These are phyloP conservation scores for Cubamyces sp. DNA, from an alignment of 768 basidiomycete genomes.

Conservation along the genomic window DNA sequence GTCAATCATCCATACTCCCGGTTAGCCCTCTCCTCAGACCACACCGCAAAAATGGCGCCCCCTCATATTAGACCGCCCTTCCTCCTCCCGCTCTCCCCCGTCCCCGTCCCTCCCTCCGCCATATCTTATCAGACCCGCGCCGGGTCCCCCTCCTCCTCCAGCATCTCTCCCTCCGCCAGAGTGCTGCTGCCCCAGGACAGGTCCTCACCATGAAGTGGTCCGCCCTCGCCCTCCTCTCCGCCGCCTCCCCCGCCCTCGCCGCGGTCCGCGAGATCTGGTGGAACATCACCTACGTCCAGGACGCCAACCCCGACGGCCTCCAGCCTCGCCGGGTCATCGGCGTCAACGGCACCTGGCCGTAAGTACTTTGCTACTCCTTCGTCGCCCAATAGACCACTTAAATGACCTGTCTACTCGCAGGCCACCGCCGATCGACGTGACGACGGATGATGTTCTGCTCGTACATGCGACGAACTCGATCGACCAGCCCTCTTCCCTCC, in stretches of 20 bases:
- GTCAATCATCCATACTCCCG: not conserved
- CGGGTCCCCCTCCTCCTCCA: constrained; percentile 14
- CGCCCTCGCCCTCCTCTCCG: constrained; percentile 35
- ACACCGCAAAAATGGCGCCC: constrained; percentile 16
- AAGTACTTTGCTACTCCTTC: constrained; percentile 41
- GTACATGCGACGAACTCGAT: constrained; percentile 79
- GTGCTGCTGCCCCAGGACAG: constrained; percentile 3
- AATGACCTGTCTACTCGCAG: constrained; percentile 41
- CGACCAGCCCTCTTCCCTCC: constrained; percentile 68
- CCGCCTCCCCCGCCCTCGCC: constrained; percentile 52
- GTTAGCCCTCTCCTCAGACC: constrained; percentile 4
- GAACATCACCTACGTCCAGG: constrained; percentile 85
- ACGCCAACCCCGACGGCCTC: constrained; percentile 85
- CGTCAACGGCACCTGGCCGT: constrained; percentile 95
- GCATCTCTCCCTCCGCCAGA: constrained; percentile 12
- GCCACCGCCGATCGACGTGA: constrained; percentile 80
- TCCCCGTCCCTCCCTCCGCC: constrained; percentile 16
- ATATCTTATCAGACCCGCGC: constrained; percentile 3
- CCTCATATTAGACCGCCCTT: constrained; percentile 16
- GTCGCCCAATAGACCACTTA: not conserved
- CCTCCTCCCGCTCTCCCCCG: constrained; percentile 11
- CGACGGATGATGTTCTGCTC: constrained; percentile 69
- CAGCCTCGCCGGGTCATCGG: constrained; percentile 78
- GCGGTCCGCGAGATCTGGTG: constrained; percentile 81
- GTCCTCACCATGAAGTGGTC: constrained; percentile 26